phyloP scores from a whole-genome alignment of 257 asterid species.

The Nicotiana obtusifolia region DNA sequence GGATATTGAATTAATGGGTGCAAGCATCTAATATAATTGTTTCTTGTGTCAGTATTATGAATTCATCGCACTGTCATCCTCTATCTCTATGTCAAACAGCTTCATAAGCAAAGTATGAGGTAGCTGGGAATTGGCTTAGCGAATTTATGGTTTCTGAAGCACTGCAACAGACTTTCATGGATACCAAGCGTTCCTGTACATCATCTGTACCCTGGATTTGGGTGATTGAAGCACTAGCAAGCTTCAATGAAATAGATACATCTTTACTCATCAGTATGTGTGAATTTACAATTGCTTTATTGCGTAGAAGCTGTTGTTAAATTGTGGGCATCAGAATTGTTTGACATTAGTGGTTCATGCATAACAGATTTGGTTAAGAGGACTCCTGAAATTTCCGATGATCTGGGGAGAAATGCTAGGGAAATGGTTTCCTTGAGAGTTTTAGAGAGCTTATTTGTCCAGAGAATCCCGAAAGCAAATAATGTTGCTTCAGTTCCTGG shows the following conservation, averaged over 20 bases:
- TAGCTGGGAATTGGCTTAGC: neutral
- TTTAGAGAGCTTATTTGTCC: slow-evolving; percentile 33
- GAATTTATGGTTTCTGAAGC: slow-evolving; percentile 24
- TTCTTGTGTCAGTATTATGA: neutral
- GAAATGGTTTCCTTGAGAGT: slow-evolving; percentile 47
- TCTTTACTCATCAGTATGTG: slow-evolving; percentile 44
- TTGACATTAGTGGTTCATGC: slow-evolving; percentile 13
- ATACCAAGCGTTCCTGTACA: slow-evolving; percentile 21
- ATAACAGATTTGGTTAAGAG: slow-evolving; percentile 42
- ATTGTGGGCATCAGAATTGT: neutral
- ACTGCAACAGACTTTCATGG: slow-evolving; percentile 34
- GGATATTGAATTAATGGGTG: neutral
- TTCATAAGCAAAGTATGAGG: neutral
- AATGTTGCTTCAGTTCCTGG: slow-evolving; percentile 16
- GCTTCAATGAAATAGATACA: slow-evolving; percentile 36
- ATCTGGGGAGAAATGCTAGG: slow-evolving; percentile 41
- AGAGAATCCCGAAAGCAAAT: slow-evolving; percentile 15
- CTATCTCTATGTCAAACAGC: neutral
- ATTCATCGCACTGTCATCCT: neutral
- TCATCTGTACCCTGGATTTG: slow-evolving; percentile 46
- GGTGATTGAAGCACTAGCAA: slow-evolving; percentile 52
- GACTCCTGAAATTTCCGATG: slow-evolving; percentile 36
- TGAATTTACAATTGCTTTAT: neutral
- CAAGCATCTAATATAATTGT: neutral
- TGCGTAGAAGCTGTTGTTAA: neutral